phyloP scores from a whole-genome alignment of 169 alveolate genomes.

The Pseudocohnilembus persalinus region DNA sequence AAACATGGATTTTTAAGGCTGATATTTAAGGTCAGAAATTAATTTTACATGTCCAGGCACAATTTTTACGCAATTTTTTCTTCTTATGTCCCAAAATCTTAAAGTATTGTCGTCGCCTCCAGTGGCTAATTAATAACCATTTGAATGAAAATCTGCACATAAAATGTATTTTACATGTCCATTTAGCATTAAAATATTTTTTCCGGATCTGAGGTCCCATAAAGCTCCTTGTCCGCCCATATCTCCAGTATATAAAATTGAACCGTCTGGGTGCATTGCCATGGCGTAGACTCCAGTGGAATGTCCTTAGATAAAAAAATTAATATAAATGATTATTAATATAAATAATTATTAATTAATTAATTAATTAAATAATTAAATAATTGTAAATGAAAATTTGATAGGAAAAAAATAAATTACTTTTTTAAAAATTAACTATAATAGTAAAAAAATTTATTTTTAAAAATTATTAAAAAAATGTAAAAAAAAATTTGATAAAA shows the following conservation, averaged over 20 bases:
- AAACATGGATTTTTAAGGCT: conserved; percentile 46
- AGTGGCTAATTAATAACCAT: conserved; percentile 82
- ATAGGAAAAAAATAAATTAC: too few species aligned
- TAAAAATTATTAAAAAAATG: too few species aligned
- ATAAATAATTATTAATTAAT: too few species aligned
- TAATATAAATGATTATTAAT: too few species aligned
- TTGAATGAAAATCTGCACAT: conserved; percentile 60
- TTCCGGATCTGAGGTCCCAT: conserved; percentile 91
- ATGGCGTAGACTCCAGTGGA: conserved; percentile 80
- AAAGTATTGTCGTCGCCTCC: conserved; percentile 90
- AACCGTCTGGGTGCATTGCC: conserved; percentile 88
- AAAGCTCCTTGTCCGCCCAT: conserved; percentile 82
- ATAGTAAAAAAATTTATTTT: too few species aligned
- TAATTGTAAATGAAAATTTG: too few species aligned
- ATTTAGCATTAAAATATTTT: conserved; percentile 66
- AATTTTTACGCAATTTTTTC: conserved; percentile 57
- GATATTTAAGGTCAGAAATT: conserved; percentile 67
- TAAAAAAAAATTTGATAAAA: too few species aligned
- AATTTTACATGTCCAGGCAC: conserved; percentile 83
- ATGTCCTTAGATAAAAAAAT: too few species aligned
- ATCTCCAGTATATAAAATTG: conserved; percentile 89
- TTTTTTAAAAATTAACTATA: too few species aligned
- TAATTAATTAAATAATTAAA: too few species aligned
- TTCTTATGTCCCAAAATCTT: conserved; percentile 91
- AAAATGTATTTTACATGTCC: conserved; percentile 83